Evolutionary conservation across 1,284 basidiomycete genomes (phyloP).

Genomic region (Testicularia cyperi): DNA sequence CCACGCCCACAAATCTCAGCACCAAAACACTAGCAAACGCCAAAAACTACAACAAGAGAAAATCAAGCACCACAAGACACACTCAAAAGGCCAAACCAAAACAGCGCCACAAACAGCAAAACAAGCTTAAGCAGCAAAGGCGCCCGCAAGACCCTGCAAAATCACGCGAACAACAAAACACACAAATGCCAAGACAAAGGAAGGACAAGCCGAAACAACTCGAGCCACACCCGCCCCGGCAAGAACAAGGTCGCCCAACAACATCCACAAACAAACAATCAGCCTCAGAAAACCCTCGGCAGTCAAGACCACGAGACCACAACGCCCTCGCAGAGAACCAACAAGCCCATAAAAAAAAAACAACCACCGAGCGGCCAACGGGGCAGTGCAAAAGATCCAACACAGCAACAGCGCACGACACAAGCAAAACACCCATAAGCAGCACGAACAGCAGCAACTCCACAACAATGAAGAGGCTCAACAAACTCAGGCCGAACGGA

Average conservation of each 20-base stretch:
- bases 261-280: constrained; percentile 27
- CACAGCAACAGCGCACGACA: constrained; percentile 38
- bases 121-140: constrained; percentile 36
- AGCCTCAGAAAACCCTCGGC: constrained; percentile 32
- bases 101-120: constrained; percentile 27
- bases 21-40: too few species aligned
- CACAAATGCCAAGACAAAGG: background rate
- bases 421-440: constrained; percentile 39
- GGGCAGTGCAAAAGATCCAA: constrained; percentile 24
- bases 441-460: constrained; percentile 41
- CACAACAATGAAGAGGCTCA: constrained; percentile 32
- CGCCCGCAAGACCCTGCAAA: constrained; percentile 24
- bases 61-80: constrained; percentile 12
- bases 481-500: constrained; percentile 27
- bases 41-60: constrained; percentile 21
- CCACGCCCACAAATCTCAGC: too few species aligned
- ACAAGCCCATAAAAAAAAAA: constrained; percentile 44
- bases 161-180: constrained; percentile 5
- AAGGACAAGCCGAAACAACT: background rate
- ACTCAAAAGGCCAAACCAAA: constrained; percentile 33
- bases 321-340: constrained; percentile 29
- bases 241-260: constrained; percentile 9
- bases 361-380: constrained; percentile 35
- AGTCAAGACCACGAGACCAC: constrained; percentile 31
- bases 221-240: constrained; percentile 10